A percentile compares a stretch with the other conserved stretches of the same genome.
Evolutionary conservation across 305 asterid genomes (phyloP).

Genomic region (Fraxinus baroniana): DNA sequence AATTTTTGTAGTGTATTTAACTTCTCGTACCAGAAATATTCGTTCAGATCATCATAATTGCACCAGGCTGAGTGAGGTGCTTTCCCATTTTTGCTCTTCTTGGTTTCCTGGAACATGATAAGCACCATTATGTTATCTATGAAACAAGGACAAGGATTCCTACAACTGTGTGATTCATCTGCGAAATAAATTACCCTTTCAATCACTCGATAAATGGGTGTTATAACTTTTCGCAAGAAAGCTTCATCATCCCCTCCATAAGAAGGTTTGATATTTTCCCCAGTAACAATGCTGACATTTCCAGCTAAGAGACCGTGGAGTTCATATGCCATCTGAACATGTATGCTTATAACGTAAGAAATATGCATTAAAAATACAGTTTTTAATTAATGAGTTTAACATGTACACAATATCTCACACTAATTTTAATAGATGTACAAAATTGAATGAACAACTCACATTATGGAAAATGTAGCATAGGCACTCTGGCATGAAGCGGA

Average conservation of each 20-base stretch:
- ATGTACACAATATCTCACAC: constrained; percentile 10
- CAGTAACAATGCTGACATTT: constrained; percentile 96
- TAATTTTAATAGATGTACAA: constrained; percentile 12
- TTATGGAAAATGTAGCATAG: constrained; percentile 97
- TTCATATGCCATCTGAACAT: constrained; percentile 94
- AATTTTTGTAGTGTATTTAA: constrained; percentile 13
- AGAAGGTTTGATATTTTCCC: constrained; percentile 98
- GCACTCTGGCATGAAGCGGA: constrained; percentile 99
- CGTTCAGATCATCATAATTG: constrained; percentile 96
- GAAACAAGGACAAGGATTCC: constrained; percentile 16
- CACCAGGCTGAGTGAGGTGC: constrained; percentile 96
- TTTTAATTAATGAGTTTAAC: constrained; percentile 6
- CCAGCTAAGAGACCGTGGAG: constrained; percentile 99
- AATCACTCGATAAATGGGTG: constrained; percentile 90
- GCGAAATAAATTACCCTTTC: constrained; percentile 57
- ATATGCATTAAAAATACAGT: constrained; percentile 2
- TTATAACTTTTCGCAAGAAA: constrained; percentile 81
- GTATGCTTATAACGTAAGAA: constrained; percentile 13
- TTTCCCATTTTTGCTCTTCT: constrained; percentile 74
- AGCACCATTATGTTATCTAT: constrained; percentile 29
- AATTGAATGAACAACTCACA: constrained; percentile 53
- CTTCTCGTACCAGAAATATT: constrained; percentile 78
- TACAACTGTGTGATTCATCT: constrained; percentile 13
- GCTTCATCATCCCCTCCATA: constrained; percentile 96
- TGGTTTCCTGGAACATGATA: constrained; percentile 66